Base-by-base conservation (phyloP, 441 rosid genomes). In the Populus hybrid region DNA sequence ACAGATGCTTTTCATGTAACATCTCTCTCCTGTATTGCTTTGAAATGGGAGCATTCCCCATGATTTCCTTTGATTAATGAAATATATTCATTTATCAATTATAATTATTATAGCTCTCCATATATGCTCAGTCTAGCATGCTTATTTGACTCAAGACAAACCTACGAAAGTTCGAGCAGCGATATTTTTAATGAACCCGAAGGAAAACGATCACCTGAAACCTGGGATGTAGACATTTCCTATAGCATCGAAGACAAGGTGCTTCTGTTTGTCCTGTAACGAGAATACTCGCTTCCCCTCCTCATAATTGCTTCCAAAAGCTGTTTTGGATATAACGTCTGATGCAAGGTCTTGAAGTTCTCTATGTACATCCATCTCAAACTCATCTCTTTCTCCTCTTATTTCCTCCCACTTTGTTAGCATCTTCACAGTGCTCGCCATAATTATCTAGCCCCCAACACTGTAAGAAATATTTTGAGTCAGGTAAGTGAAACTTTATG, bases 361-460 rank as follows among this genome's bases (percentile, higher is more conserved):
- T 70, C 68, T 84, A 40, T 81, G 86, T 68, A 89, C 78, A 16
- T 91, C 94, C 73, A 92, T 75, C 85, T 90, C 94, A 61, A 89
- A 73, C 75, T 87, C 86, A 1, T 85, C 88, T 77, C 75, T 86
- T 21, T 84, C 92, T 2, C 75, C 85, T 82, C 88, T 80, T 61
- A 65, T 78, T 71, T 83, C 89, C 75, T 90, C 92, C 96, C 96
- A 93, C 0, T 85, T 86, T 81, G 83, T 85, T 7, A 91, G 18
- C 85, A 90, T 84, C 82, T 71, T 78, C 69, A 9, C 36, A 0
- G 86, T 84, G 70, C 92, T 87, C 0, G 79, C 78, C 71, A 85
- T 88, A 21, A 90, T 91, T 91, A 59, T 91, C 86, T 0, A 91
- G 91, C 66, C 90, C 87, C 93, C 92, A 90, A 32, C 85, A 85